Evolutionary conservation across 257 asterid genomes (phyloP).

Genomic region (Solanum habrochaites): DNA sequence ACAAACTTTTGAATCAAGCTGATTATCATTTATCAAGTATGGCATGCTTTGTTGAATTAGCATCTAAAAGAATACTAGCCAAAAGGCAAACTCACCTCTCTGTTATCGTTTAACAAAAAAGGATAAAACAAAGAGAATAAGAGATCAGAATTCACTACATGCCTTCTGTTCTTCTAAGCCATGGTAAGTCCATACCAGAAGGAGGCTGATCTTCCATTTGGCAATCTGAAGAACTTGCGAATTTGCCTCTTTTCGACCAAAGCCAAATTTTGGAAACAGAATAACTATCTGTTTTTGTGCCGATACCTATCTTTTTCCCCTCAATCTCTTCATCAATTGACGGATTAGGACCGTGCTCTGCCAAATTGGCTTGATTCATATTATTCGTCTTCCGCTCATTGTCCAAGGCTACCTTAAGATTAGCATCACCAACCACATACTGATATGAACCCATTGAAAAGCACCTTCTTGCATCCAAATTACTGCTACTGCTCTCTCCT

Average conservation of each 20-base stretch:
- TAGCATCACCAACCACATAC: constrained; percentile 71
- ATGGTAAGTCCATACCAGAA: constrained; percentile 11
- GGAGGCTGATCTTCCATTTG: constrained; percentile 8
- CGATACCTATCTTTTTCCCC: constrained; percentile 68
- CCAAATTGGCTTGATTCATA: neutral
- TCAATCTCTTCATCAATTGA: constrained; percentile 18
- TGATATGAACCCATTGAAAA: constrained; percentile 90
- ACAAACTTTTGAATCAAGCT: neutral
- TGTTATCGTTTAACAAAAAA: neutral
- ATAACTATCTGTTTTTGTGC: constrained; percentile 83
- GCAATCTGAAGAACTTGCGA: constrained; percentile 41
- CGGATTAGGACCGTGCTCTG: constrained; percentile 7
- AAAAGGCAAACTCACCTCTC: neutral
- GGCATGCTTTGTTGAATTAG: neutral
- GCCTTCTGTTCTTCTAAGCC: constrained; percentile 22
- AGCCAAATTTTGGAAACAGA: constrained; percentile 97
- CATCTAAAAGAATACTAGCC: neutral
- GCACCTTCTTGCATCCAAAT: constrained; percentile 79
- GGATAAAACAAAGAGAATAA: neutral
- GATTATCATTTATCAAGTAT: neutral
- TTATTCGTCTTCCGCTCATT: constrained; percentile 8
- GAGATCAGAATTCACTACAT: constrained; percentile 2
- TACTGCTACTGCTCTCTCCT: constrained; percentile 84
- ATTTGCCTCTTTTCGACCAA: constrained; percentile 83
- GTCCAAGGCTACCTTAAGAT: constrained; percentile 63